Evolutionary conservation across 306 rosid genomes (phyloP).

Genomic region (Quercus berberidifolia): DNA sequence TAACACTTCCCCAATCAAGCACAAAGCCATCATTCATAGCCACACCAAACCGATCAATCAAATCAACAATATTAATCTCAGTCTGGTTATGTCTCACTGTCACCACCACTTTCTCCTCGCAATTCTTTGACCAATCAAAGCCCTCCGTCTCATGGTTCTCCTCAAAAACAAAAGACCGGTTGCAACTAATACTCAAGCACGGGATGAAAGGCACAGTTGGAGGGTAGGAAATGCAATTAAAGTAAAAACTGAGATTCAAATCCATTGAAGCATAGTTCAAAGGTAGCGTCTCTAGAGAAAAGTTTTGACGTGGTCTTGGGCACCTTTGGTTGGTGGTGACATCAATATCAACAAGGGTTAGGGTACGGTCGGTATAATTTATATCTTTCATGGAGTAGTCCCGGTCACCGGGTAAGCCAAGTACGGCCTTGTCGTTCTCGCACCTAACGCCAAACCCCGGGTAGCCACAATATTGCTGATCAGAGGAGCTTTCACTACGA

Average conservation of each 20-base stretch:
- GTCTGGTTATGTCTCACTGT: rapidly evolving
- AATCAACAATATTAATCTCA: rapidly evolving
- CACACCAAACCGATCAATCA: rapidly evolving
- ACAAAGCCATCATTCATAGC: not conserved
- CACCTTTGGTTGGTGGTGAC: not conserved
- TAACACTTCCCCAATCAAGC: rapidly evolving
- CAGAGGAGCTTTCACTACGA: rapidly evolving
- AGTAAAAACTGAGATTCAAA: not conserved
- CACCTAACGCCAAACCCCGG: slow-evolving; percentile 25
- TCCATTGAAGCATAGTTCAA: not conserved
- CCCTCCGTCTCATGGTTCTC: not conserved
- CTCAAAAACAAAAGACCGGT: not conserved
- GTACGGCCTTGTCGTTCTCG: not conserved
- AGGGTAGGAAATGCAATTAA: not conserved
- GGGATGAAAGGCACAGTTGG: not conserved
- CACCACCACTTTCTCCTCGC: not conserved
- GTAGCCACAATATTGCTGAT: slow-evolving; percentile 16
- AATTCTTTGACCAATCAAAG: not conserved
- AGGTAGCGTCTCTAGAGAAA: not conserved
- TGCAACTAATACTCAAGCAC: not conserved
- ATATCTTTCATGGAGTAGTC: slow-evolving; percentile 23
- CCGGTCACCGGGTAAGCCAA: slow-evolving; percentile 6
- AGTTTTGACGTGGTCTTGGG: not conserved
- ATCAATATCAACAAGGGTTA: not conserved
- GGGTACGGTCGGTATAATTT: not conserved